Percentiles rank a stretch among this genome's conserved stretches.
These are phyloP conservation scores for Leptographium radiaticola DNA, from an alignment of 2,329 filamentous ascomycete species.

Conservation along the genomic window DNA sequence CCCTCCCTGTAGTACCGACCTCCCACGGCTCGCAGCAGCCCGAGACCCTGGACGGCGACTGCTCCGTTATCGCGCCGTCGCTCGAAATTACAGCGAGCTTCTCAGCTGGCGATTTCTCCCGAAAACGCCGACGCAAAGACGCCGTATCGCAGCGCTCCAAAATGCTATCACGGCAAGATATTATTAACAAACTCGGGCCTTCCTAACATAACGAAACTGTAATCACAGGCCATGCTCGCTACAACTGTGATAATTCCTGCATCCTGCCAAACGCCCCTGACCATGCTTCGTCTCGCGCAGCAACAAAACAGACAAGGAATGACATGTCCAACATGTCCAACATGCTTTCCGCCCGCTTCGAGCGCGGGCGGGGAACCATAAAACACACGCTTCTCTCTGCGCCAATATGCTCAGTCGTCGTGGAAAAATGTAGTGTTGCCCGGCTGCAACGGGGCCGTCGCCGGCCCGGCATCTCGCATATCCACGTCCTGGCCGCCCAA, in stretches of 20 bases:
- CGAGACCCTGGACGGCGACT: neutral
- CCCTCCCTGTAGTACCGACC: neutral
- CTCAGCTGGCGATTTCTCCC: neutral
- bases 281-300: constrained; percentile 6
- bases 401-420: constrained; percentile 16
- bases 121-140: neutral
- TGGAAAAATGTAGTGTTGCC: constrained; percentile 37
- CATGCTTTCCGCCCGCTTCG: neutral
- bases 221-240: neutral
- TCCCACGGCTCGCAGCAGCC: neutral
- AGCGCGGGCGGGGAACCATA: neutral
- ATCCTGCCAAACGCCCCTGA: constrained; percentile 4
- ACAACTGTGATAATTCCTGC: neutral
- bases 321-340: neutral
- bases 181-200: neutral
- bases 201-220: neutral
- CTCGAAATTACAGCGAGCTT: neutral
- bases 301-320: neutral
- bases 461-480: constrained; percentile 43
- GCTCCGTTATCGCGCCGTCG: neutral
- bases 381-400: neutral
- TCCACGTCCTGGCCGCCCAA: constrained; percentile 33
- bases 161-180: neutral
- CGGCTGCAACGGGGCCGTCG: constrained; percentile 37
- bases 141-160: neutral